A percentile compares a stretch with the other conserved stretches of the same genome.
These are phyloP conservation scores for Quercus parvula DNA, from an alignment of 306 rosid species.

Conservation along the genomic window DNA sequence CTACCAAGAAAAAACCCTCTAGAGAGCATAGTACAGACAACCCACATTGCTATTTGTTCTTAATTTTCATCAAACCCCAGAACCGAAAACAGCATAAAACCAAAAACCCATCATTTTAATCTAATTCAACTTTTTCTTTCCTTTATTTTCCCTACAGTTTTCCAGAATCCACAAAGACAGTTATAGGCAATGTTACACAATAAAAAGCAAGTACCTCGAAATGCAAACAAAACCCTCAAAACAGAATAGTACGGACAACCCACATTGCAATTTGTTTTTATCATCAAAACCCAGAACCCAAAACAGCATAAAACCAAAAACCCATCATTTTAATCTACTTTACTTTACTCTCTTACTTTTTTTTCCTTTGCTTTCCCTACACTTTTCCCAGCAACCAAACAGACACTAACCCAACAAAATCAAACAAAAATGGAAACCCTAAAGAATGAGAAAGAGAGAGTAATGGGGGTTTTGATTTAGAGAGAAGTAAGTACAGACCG, in stretches of 20 bases:
- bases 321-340: background rate
- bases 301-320: background rate
- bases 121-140: background rate
- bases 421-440: background rate
- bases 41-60: background rate
- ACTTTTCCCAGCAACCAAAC: background rate
- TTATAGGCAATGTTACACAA: background rate
- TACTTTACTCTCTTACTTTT: background rate
- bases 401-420: background rate
- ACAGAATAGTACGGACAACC: background rate
- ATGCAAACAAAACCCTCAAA: background rate
- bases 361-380: background rate
- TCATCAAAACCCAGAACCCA: background rate
- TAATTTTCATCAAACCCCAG: background rate
- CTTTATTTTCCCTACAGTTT: conserved; percentile 4
- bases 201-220: background rate
- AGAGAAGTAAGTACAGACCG: conserved; percentile 29
- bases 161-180: conserved; percentile 8
- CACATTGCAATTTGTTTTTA: background rate
- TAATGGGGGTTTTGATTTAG: background rate
- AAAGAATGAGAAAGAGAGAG: background rate
- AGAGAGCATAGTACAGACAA: background rate
- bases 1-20: too few species aligned
- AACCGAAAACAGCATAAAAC: background rate
- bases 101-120: background rate